Conservation (phyloP, 2,329 filamentous ascomycete species). For the Aspergillus glaucus region DNA sequence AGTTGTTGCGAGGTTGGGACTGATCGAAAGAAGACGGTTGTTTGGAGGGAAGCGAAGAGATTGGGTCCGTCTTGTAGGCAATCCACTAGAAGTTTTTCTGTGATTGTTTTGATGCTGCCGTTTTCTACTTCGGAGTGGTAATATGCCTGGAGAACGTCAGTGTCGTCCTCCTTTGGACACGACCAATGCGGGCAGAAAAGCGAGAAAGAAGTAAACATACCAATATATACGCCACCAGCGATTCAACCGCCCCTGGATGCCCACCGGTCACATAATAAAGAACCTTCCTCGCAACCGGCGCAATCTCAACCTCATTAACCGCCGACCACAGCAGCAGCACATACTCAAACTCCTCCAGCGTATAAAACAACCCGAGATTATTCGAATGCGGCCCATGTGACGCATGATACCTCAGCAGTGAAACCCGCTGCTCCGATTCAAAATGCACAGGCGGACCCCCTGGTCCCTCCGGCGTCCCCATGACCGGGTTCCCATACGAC, state of each 20-base stretch:
- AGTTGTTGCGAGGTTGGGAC: background rate
- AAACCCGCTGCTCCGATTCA: background rate
- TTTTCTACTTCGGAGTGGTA: too few relatives aligned
- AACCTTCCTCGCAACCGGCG: background rate
- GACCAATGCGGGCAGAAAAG: background rate
- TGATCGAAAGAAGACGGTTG: background rate
- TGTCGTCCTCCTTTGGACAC: background rate
- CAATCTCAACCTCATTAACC: background rate
- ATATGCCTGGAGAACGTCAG: too few relatives aligned
- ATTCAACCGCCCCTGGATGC: background rate
- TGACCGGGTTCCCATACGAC: background rate
- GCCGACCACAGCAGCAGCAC: background rate
- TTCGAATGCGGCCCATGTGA: background rate
- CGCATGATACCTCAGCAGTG: background rate
- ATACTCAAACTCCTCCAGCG: background rate
- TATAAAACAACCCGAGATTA: background rate
- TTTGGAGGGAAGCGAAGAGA: background rate
- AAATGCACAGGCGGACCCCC: background rate
- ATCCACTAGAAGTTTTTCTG: too few relatives aligned
- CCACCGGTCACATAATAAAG: background rate
- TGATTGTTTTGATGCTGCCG: too few relatives aligned
- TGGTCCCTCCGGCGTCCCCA: background rate
- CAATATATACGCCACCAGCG: slow-evolving; percentile 1
- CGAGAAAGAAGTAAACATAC: background rate
- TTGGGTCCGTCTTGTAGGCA: too few relatives aligned